Base-by-base conservation (phyloP, 371 early-diverging fungal species). In the Actinomucor elegans region DNA sequence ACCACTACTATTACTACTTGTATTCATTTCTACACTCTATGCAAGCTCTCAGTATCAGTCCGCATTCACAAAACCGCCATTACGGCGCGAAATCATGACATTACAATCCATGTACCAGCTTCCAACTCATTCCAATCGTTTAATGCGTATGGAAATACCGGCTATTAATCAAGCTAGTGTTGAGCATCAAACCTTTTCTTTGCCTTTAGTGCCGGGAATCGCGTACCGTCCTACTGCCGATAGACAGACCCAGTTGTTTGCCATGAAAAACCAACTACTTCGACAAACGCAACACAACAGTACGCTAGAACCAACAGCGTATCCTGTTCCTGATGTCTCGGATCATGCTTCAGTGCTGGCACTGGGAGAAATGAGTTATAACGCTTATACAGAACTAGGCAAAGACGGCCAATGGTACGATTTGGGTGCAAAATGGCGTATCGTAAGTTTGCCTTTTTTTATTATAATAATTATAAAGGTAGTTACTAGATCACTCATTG, bases 311-410 rank as follows among this genome's bases (percentile, higher is more conserved):
- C 43, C 52, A 10, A n/a, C 31, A 18, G 34, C 31, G 5, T 43
- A 34, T 17, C n/a, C 34, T 2, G 3, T 61, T 20, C 95, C 96
- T 4, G 83, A 94, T 65, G 73, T 84, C n/a, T 79, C 80, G 1
- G 86, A 93, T 57, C 79, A 81, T 23, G 59, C 64, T 26, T 88
- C 92, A 1, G 78, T 94, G 17, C 62, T 86, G n/a, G 62, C 76
- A 15, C 56, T 94, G 23, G 92, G 88, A n/a, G 60, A 75, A 37
- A 92, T 94, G 91, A 83, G 85, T 2, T 79, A 74, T 36, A 85
- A 93, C 56, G 86, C 92, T 4, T 94, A 94, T 66, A 60, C 62
- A 18, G 78, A 83, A 24, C 66, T 77, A 12, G 69, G 52, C 0
- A 63, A 74, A 28, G 74, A 88, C 0, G 48, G 44, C 1, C 89